Percentiles rank a stretch among this genome's conserved stretches.
Evolutionary conservation across 73 alveolate species (phyloP).

Genomic region (Durusdinium trenchii): DNA sequence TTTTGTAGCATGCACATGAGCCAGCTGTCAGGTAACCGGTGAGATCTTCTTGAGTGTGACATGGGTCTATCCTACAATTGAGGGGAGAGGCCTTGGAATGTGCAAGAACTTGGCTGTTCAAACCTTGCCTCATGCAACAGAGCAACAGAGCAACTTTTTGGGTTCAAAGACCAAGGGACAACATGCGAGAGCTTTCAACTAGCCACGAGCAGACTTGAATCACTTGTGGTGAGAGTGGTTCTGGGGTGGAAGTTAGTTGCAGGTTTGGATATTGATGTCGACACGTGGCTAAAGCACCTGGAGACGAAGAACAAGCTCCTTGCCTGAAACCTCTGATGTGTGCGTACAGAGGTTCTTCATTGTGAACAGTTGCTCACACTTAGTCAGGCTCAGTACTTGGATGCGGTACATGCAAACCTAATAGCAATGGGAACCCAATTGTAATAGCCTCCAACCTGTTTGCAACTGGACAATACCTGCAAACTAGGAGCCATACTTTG

Average conservation of each 20-base stretch:
- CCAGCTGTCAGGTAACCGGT: conserved; percentile 52
- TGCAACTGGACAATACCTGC: too few species aligned
- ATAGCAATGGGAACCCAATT: too few species aligned
- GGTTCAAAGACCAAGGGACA: neutral
- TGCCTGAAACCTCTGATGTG: too few species aligned
- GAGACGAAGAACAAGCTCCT: conserved; percentile 22
- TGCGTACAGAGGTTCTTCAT: too few species aligned
- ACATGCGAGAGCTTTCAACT: neutral
- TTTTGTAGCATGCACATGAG: too few species aligned
- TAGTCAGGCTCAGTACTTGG: too few species aligned
- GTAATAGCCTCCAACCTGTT: too few species aligned
- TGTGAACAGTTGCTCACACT: too few species aligned
- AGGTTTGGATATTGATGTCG: conserved; percentile 69
- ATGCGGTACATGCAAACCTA: too few species aligned
- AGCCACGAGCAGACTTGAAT: neutral
- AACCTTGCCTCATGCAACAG: neutral
- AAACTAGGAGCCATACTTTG: too few species aligned
- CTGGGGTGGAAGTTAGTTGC: too few species aligned
- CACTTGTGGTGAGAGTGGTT: neutral
- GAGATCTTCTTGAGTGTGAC: conserved; percentile 61
- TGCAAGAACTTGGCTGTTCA: neutral
- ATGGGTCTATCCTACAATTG: conserved; percentile 70
- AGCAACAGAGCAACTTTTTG: neutral
- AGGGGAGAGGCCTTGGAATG: conserved; percentile 34
- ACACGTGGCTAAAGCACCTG: conserved; percentile 11